Evolutionary conservation across 208 protist genomes (phyloP).

Genomic region (Tritrichomonas foetus): DNA sequence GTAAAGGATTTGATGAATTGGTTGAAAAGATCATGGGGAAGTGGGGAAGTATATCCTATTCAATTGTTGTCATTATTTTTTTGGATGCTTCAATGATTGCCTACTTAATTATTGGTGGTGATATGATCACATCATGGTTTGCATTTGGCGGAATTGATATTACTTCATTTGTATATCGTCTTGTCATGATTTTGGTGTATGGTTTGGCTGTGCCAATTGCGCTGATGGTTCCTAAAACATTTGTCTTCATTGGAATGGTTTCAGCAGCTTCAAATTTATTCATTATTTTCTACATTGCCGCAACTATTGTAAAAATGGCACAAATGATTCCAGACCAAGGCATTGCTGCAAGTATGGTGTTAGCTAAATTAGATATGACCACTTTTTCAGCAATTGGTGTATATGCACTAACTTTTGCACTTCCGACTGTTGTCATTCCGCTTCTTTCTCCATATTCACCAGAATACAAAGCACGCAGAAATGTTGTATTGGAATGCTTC

Average conservation of each 20-base stretch:
- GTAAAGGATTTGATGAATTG: background rate
- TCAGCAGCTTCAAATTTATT: background rate
- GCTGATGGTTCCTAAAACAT: background rate
- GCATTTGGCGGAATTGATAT: background rate
- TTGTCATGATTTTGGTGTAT: background rate
- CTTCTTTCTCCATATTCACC: background rate
- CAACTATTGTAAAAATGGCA: background rate
- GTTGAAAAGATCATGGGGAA: background rate
- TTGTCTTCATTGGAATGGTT: background rate
- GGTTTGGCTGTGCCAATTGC: background rate
- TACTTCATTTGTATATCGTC: background rate
- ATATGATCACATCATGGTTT: background rate
- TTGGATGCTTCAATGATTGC: background rate
- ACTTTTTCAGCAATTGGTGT: background rate
- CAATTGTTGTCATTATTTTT: background rate
- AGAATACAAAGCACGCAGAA: background rate
- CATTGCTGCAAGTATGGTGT: background rate
- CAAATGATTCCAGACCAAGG: background rate
- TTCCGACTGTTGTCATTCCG: background rate
- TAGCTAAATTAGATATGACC: background rate
- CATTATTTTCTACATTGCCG: background rate
- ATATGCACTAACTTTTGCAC: background rate
- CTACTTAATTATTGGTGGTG: background rate
- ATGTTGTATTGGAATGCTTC: background rate
- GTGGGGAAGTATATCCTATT: background rate